Evolutionary conservation across 1,284 basidiomycete species (phyloP), one percentile per base, ranked within the genome.

Genomic region (Chalciporus piperatoides): DNA sequence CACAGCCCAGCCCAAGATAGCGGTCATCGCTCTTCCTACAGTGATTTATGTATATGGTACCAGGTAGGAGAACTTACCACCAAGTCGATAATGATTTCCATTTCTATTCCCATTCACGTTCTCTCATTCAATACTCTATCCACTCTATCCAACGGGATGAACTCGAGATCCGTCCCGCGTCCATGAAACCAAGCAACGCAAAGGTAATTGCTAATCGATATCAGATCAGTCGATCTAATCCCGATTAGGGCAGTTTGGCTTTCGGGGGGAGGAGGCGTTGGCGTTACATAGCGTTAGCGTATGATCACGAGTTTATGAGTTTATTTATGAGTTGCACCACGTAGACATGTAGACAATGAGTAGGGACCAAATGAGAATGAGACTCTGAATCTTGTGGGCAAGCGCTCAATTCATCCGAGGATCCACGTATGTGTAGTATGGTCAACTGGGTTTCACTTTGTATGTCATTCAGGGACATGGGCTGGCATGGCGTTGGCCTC

Each of bases 141-240:
- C 9, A 48, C 36, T 39, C 23, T 27, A 28, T 40, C 38, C 9
- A 11, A 4, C 12, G 25, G 25, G 19, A 19, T 24, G 21, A 41
- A 9, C 4, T 2, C 30, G 9, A 59, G 59, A 59, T 56, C 57
- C 57, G 48, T 47, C 36, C 53, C 49, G n/a, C n/a, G 49, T 44
- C 44, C 40, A 14, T 28, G 24, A 35, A 47, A 12, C 15, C 38
- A 39, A 27, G 25, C 19, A 23, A 32, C 8, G 21, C 4, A 46
- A 43, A 36, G 46, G 46, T 35, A 49, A 54, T 56, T 40, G 48
- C 44, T 40, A 52, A 60, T 53, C 55, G 54, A 54, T 46, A 59
- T 58, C 52, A 56, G 48, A 57, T 60, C 43, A 48, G 35, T 28
- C 43, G 58, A 57, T 57, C 56, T 58, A 57, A 23, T 47, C 52